Evolutionary conservation across 2,329 filamentous ascomycete species (phyloP).

Genomic region (Cercospora berteroae): DNA sequence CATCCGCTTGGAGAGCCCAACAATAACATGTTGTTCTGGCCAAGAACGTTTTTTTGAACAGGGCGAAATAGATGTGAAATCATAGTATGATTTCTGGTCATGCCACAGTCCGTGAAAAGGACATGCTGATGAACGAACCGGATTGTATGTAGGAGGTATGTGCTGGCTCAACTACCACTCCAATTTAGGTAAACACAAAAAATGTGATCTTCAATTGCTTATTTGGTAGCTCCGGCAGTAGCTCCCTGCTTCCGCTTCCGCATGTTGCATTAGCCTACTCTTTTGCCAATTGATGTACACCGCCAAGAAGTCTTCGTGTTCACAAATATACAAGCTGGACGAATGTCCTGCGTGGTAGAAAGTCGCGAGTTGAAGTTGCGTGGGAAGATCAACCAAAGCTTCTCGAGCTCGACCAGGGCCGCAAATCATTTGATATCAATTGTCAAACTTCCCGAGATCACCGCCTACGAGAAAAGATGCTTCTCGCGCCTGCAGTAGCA

Average conservation of each 20-base stretch:
- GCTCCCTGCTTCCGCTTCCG: background rate
- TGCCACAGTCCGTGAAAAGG: no score
- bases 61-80: no score
- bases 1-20: background rate
- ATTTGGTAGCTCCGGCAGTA: background rate
- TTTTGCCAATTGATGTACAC: background rate
- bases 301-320: background rate
- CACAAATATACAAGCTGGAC: background rate
- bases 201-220: background rate
- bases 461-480: background rate
- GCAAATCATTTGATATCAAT: background rate
- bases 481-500: background rate
- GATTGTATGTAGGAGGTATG: no score
- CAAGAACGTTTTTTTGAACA: no score
- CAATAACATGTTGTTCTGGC: no score
- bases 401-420: no score
- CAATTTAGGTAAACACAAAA: background rate
- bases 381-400: no score
- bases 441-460: background rate
- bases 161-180: background rate
- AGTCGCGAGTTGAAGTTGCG: no score
- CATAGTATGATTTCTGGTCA: no score
- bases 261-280: background rate
- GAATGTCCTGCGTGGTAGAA: no score
- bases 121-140: no score